A percentile compares a stretch with the other conserved stretches of the same genome.
Evolutionary conservation across 2,329 filamentous ascomycete genomes (phyloP).

Genomic region (Neocatenulostroma microsporum): DNA sequence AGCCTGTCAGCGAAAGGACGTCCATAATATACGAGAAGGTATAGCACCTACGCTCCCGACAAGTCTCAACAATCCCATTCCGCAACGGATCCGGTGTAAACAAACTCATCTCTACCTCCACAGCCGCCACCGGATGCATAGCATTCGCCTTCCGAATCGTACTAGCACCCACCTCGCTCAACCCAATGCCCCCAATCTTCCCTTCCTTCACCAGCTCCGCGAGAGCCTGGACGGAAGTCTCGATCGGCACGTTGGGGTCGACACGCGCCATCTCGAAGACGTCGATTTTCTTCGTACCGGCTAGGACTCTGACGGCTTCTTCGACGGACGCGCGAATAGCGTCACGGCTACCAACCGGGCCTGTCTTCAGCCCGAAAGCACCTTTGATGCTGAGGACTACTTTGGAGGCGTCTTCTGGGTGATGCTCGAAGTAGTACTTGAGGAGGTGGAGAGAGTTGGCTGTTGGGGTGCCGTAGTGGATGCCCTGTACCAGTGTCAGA

Average conservation of each 20-base stretch:
- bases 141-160: constrained; percentile 41
- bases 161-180: constrained; percentile 44
- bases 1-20: too few species aligned
- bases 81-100: constrained; percentile 19
- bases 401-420: constrained; percentile 57
- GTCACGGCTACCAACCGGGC: constrained; percentile 10
- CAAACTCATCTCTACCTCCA: constrained; percentile 50
- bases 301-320: constrained; percentile 45
- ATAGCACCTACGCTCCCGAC: too few species aligned
- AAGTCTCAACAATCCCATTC: constrained; percentile 5
- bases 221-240: constrained; percentile 38
- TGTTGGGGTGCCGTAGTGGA: constrained; percentile 53
- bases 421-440: constrained; percentile 54
- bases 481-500: too few species aligned
- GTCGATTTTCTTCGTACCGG: constrained; percentile 51
- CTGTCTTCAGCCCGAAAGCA: constrained; percentile 22
- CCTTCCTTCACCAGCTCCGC: constrained; percentile 46
- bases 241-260: constrained; percentile 44
- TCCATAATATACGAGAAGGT: too few species aligned
- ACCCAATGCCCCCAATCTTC: constrained; percentile 43
- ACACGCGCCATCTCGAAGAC: constrained; percentile 53
- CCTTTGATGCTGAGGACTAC: constrained; percentile 59
- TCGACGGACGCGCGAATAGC: constrained; percentile 46
- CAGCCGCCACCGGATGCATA: constrained; percentile 39
- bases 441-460: constrained; percentile 54